Evolutionary conservation across 1,284 basidiomycete species (phyloP), one percentile per base, ranked within the genome.

Genomic region (Hymenochaete sp.): DNA sequence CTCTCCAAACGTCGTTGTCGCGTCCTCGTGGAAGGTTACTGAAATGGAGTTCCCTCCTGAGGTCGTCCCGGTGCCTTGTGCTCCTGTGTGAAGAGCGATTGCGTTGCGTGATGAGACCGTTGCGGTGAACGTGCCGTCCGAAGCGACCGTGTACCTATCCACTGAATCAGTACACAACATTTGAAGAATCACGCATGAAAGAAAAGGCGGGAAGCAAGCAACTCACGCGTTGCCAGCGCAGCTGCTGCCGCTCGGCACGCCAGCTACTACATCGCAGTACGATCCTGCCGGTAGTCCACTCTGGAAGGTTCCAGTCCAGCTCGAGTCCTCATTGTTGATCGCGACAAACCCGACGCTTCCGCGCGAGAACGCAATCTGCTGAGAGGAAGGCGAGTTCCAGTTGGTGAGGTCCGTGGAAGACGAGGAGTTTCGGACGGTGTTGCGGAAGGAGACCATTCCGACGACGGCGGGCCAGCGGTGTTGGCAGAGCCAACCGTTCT

Each of bases 251-350:
- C 56, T 59, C 1, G 53, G 58, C 3, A 38, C 44, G 8, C 77
- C 79, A 43, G 66, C 68, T 32, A 79, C 64, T 22, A 82, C 75
- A 57, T 84, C 75, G 58, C 80, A 83, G 56, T 82, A 83, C 1
- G 62, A 62, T 1, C 77, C 78, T 27, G 61, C 68, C 1, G 78
- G 67, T 3, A 83, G 60, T 0, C 71, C 70, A 0, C 77, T 82
- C 29, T 60, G 57, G 55, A 82, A 80, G 0, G 70, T 73, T 1
- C 66, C 42, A 3, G 53, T 68, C 80, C 81, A 84, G 0, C 61
- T 52, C 1, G 65, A 63, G 51, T 76, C 72, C 1, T 58, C 69
- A 51, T 80, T 80, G 58, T 83, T 82, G 55, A 82, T 82, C 0
- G 71, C 79, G 1, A 81, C 49, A 28, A 51, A 51, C 3, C 38